Base-by-base conservation (phyloP, 306 rosid genomes). In the Benincasa hispida region DNA sequence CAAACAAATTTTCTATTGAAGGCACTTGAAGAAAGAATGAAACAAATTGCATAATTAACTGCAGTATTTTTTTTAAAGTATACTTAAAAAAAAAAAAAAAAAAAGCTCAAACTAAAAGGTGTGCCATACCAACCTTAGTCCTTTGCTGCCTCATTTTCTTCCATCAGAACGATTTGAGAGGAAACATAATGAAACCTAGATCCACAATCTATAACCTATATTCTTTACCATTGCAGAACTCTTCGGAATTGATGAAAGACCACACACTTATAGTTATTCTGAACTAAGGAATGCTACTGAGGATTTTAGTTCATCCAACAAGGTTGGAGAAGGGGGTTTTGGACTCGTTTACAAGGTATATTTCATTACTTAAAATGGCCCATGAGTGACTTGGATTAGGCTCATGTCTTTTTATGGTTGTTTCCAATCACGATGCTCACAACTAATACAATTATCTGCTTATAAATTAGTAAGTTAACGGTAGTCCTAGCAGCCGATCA, bases 301-400 rank as follows among this genome's bases (percentile, higher is more conserved):
- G 79, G 96, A 90, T 83, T 87, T 90, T 75, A 80, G 74, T 79
- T 25, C 76, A 28, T 82, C 72, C 57, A 87, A 90, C 68, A 92
- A 90, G 78, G 88, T 90, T 56, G 91, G 98, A 70, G 92, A 92
- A 60, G 96, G 98, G 67, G 98, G 96, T 69, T 90, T 92, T 79
- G 96, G 98, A 83, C 92, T 93, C 32, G 96, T 92, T 63, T 85
- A 65, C 67, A 89, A 89, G 93, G 92, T 90, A 82, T 77, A 56
- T 47, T 37, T 39, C 9, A 28, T 45, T 32, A 17, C 10, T 45
- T 25, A 1, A 41, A 68, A 70, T 24, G 55, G 6, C 57, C 54
- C 7, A 22, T 24, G 25, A 65, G 62, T 30, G 32, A 3, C 32
- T 30, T 30, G 32, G 32, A 30, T 30, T 30, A 30, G 3, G 32